These are phyloP conservation scores for Cyclotella sp. DNA, from an alignment of 108 stramenopile species.

Conservation along the genomic window DNA sequence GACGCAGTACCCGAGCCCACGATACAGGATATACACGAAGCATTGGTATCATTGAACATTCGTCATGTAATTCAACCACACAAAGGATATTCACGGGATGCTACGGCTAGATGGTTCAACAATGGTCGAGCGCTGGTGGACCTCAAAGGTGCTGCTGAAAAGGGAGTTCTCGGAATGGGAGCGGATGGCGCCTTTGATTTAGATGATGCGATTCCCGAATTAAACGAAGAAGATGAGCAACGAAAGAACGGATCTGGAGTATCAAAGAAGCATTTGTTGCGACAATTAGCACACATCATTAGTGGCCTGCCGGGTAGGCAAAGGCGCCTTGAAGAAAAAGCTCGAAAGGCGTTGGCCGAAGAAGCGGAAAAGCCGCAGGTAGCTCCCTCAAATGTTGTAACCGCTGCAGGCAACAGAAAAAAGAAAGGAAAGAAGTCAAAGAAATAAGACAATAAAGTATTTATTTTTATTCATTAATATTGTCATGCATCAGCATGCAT, in stretches of 20 bases:
- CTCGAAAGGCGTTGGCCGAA: conserved; percentile 4
- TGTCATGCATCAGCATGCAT: background rate
- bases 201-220: conserved; percentile 50
- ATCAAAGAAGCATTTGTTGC: conserved; percentile 57
- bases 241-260: conserved; percentile 8
- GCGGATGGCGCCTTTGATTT: conserved; percentile 44
- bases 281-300: conserved; percentile 64
- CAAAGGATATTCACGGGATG: conserved; percentile 85
- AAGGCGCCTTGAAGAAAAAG: conserved; percentile 42
- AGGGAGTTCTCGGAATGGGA: conserved; percentile 34
- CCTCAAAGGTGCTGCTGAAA: conserved; percentile 34
- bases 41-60: conserved; percentile 65
- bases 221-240: conserved; percentile 27
- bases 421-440: conserved; percentile 54
- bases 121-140: conserved; percentile 70
- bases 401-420: conserved; percentile 20
- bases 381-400: background rate
- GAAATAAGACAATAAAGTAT: conserved; percentile 17
- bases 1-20: conserved; percentile 74
- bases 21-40: conserved; percentile 74
- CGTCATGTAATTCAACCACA: conserved; percentile 88
- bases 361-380: conserved; percentile 5
- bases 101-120: conserved; percentile 78
- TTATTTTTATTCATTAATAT: background rate
- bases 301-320: conserved; percentile 56